A percentile compares a stretch with the other conserved stretches of the same genome.
phyloP scores from a whole-genome alignment of 2,329 filamentous ascomycete species.

The Teratosphaeria viscida region DNA sequence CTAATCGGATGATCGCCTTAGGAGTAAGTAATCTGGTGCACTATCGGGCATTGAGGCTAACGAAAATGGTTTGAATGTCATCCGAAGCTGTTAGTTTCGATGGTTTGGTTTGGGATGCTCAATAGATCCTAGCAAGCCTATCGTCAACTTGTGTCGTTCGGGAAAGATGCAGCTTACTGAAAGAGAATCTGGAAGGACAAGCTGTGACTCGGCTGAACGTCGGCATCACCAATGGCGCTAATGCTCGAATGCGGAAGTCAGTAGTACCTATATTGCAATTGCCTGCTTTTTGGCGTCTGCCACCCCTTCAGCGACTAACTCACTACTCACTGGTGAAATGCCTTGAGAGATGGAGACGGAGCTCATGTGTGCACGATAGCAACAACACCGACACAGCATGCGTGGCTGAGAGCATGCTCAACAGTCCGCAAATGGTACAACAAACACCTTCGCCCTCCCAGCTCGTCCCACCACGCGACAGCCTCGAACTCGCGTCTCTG shows the following conservation, averaged over 20 bases:
- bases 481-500: constrained; percentile 88
- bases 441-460: background rate
- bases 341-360: background rate
- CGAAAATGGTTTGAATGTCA: too few species aligned
- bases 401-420: background rate
- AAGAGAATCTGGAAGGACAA: background rate
- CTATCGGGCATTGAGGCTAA: too few species aligned
- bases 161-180: too few species aligned
- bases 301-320: too few species aligned
- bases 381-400: background rate
- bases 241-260: background rate
- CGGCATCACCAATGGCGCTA: background rate
- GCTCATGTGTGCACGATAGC: background rate
- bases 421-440: background rate
- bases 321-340: background rate
- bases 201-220: background rate
- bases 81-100: too few species aligned
- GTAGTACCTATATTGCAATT: background rate
- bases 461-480: constrained; percentile 58
- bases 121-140: too few species aligned
- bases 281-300: background rate
- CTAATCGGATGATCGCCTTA: too few species aligned
- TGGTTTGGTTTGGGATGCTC: too few species aligned
- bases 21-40: too few species aligned
- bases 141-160: too few species aligned